Evolutionary conservation across 2,329 filamentous ascomycete species (phyloP).

Genomic region (Xylaria sp.): DNA sequence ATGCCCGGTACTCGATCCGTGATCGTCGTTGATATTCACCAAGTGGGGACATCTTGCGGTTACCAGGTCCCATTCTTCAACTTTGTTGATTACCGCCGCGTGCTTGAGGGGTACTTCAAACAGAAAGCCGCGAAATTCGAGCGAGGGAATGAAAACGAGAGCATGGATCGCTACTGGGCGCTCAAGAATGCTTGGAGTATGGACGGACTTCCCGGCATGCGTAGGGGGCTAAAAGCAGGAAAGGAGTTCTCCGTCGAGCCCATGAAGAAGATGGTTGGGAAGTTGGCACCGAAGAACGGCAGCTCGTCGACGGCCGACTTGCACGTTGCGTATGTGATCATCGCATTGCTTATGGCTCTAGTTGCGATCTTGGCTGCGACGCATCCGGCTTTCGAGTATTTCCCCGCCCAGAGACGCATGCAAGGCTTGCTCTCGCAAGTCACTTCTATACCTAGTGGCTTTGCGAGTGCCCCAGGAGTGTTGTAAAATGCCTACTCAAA

Average conservation of each 20-base stretch:
- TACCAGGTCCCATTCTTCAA: slow-evolving; percentile 54
- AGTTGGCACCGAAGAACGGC: slow-evolving; percentile 44
- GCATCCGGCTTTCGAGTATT: slow-evolving; percentile 42
- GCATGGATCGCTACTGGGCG: slow-evolving; percentile 54
- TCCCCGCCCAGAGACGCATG: slow-evolving; percentile 41
- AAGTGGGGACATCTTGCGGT: slow-evolving; percentile 54
- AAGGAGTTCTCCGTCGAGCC: slow-evolving; percentile 49
- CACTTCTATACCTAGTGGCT: slow-evolving; percentile 28
- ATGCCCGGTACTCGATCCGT: slow-evolving; percentile 50
- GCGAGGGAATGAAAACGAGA: slow-evolving; percentile 50
- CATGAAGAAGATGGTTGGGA: slow-evolving; percentile 54
- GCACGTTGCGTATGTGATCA: slow-evolving; percentile 35
- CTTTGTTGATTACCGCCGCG: slow-evolving; percentile 51
- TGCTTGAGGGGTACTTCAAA: slow-evolving; percentile 49
- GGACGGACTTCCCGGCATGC: slow-evolving; percentile 53
- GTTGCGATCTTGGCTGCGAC: slow-evolving; percentile 43
- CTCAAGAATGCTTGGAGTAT: slow-evolving; percentile 54
- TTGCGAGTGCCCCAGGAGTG: slow-evolving; percentile 22
- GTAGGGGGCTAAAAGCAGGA: slow-evolving; percentile 46
- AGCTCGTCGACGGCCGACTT: slow-evolving; percentile 16
- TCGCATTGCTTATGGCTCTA: slow-evolving; percentile 31
- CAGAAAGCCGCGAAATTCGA: slow-evolving; percentile 48
- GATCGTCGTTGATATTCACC: slow-evolving; percentile 53
- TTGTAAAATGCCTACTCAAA: background rate
- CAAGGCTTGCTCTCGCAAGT: slow-evolving; percentile 38